Evolutionary conservation across 2,329 filamentous ascomycete genomes (phyloP).

Genomic region (Nemania bipapillata): DNA sequence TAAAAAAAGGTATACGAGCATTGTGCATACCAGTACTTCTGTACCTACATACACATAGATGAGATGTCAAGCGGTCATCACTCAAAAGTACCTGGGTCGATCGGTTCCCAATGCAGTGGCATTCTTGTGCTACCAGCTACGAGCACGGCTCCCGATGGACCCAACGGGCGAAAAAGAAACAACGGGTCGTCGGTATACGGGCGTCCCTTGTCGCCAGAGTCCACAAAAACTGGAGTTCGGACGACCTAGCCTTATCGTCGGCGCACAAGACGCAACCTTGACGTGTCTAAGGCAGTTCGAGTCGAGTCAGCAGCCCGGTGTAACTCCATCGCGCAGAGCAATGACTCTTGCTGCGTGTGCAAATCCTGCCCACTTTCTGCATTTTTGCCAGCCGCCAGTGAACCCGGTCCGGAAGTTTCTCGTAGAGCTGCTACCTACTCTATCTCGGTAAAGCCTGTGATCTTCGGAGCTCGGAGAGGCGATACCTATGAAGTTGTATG

Average conservation of each 20-base stretch:
- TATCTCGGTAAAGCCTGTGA: constrained; percentile 9
- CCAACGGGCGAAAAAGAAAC: neutral
- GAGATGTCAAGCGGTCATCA: neutral
- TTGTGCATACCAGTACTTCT: too few relatives aligned
- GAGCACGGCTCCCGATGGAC: neutral
- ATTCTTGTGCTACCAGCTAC: neutral
- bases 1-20: neutral
- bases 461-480: neutral
- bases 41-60: neutral
- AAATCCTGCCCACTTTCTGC: neutral
- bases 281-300: constrained; percentile 7
- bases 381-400: neutral
- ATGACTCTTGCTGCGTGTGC: neutral
- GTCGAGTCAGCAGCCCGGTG: constrained; percentile 14
- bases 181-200: neutral
- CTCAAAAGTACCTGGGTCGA: neutral
- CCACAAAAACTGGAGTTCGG: constrained; percentile 1
- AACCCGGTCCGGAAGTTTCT: neutral
- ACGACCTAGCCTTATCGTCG: constrained; percentile 7
- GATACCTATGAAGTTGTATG: constrained; percentile 8
- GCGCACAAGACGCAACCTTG: constrained; percentile 18
- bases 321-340: neutral
- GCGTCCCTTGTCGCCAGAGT: constrained; percentile 10
- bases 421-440: neutral
- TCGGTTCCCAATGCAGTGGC: neutral